phyloP scores from a whole-genome alignment of 1,139 yeast species.

The Blastobotrys arbuscula region DNA sequence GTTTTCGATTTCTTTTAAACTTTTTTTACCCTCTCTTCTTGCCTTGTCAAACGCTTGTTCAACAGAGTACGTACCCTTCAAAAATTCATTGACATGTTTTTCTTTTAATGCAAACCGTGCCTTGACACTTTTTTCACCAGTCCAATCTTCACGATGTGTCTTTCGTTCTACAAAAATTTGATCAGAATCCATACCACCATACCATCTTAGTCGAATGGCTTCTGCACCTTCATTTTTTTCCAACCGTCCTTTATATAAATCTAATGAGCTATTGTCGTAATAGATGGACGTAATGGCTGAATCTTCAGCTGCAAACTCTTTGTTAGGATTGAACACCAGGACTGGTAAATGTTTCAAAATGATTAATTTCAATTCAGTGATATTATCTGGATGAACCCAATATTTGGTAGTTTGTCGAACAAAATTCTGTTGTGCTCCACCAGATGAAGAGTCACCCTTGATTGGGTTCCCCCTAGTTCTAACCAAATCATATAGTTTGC shows the following conservation, averaged over 20 bases:
- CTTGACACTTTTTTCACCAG: slow-evolving; percentile 97
- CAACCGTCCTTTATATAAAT: slow-evolving; percentile 87
- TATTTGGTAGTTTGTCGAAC: slow-evolving; percentile 97
- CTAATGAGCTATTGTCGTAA: slow-evolving; percentile 84
- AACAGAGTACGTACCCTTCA: slow-evolving; percentile 80
- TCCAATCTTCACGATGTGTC: slow-evolving; percentile 99
- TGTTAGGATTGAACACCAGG: slow-evolving; percentile 89
- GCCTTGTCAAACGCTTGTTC: slow-evolving; percentile 86
- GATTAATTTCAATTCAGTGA: slow-evolving; percentile 91
- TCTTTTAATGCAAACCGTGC: slow-evolving; percentile 93
- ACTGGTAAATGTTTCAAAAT: slow-evolving; percentile 94
- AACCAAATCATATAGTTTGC: slow-evolving; percentile 84
- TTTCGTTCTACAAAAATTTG: slow-evolving; percentile 93
- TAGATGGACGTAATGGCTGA: slow-evolving; percentile 95
- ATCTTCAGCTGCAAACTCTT: slow-evolving; percentile 91
- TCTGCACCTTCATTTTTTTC: slow-evolving; percentile 98
- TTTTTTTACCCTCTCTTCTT: slow-evolving; percentile 87
- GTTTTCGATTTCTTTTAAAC: slow-evolving; percentile 80
- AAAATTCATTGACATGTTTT: slow-evolving; percentile 76
- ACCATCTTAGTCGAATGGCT: slow-evolving; percentile 97
- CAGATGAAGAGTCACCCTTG: slow-evolving; percentile 90
- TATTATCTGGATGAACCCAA: slow-evolving; percentile 99
- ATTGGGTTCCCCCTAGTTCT: slow-evolving; percentile 95
- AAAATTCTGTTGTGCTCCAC: slow-evolving; percentile 95
- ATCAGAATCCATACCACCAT: slow-evolving; percentile 94